A percentile compares a stretch with the other conserved stretches of the same genome.
phyloP scores from a whole-genome alignment of 441 rosid species.

The Hypseocharis bilobata region DNA sequence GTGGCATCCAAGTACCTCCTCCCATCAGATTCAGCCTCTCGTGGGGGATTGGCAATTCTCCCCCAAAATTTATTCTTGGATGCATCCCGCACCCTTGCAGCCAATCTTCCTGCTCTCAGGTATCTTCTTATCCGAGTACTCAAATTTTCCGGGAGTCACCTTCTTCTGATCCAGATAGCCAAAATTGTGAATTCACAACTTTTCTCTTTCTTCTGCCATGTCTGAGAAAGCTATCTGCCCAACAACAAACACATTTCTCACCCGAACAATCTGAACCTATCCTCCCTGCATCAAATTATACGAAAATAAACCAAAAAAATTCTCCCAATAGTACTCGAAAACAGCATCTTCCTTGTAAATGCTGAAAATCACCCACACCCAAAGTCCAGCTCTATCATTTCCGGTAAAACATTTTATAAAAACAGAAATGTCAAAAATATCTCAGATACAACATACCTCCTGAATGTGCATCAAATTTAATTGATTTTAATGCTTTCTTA shows the following conservation, averaged over 20 bases:
- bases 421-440: background rate
- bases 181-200: background rate
- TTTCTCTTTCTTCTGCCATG: conserved; percentile 13
- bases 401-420: background rate
- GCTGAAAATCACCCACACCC: conserved; percentile 3
- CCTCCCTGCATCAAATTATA: conserved; percentile 13
- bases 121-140: background rate
- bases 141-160: background rate
- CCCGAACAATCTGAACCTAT: conserved; percentile 6
- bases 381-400: conserved; percentile 1
- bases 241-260: conserved; percentile 24
- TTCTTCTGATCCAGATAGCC: conserved; percentile 1
- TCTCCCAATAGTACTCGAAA: background rate
- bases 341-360: background rate
- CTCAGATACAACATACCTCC: conserved; percentile 2
- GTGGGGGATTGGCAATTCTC: background rate
- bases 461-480: conserved; percentile 5
- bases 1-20: conserved; percentile 42
- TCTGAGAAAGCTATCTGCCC: conserved; percentile 12
- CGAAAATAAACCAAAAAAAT: conserved; percentile 10
- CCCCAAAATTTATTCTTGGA: conserved; percentile 32
- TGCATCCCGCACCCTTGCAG: conserved; percentile 25
- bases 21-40: conserved; percentile 4
- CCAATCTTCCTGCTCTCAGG: conserved; percentile 2
- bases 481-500: background rate